Percentiles rank a stretch among this genome's conserved stretches.
Evolutionary conservation across 2,329 filamentous ascomycete species (phyloP).

Genomic region (Cladosporium cucumerinum): DNA sequence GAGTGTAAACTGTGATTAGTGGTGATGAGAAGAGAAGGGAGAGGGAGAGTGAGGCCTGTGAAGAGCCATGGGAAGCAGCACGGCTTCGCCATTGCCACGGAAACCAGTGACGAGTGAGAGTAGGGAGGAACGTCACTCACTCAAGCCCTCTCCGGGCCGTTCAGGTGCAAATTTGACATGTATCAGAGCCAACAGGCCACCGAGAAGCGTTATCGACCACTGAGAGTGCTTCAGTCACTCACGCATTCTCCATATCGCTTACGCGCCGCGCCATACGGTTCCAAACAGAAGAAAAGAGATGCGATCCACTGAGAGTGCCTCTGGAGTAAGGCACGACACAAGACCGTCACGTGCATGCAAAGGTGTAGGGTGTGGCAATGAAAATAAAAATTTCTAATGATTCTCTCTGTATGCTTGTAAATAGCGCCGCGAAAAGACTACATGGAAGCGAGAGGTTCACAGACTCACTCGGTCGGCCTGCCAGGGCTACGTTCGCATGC

Average conservation of each 20-base stretch:
- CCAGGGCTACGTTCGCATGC: conserved; percentile 1
- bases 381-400: background rate
- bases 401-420: background rate
- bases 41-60: background rate
- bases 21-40: background rate
- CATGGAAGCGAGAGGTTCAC: background rate
- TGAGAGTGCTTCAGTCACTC: background rate
- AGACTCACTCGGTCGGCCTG: conserved; percentile 3
- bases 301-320: background rate
- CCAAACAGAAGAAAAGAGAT: background rate
- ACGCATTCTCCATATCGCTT: background rate
- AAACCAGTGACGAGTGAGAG: no score
- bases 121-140: background rate
- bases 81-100: no score
- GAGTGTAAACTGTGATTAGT: background rate
- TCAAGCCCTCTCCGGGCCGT: background rate
- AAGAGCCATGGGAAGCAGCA: no score
- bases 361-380: background rate
- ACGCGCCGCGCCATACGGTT: no score
- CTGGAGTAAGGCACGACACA: background rate
- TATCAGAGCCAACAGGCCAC: background rate
- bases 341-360: background rate
- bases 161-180: background rate
- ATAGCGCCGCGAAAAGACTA: background rate
- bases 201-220: background rate